Evolutionary conservation across 2,329 filamentous ascomycete genomes (phyloP), one percentile per base, ranked within the genome.

Genomic region (Cadophora malorum): DNA sequence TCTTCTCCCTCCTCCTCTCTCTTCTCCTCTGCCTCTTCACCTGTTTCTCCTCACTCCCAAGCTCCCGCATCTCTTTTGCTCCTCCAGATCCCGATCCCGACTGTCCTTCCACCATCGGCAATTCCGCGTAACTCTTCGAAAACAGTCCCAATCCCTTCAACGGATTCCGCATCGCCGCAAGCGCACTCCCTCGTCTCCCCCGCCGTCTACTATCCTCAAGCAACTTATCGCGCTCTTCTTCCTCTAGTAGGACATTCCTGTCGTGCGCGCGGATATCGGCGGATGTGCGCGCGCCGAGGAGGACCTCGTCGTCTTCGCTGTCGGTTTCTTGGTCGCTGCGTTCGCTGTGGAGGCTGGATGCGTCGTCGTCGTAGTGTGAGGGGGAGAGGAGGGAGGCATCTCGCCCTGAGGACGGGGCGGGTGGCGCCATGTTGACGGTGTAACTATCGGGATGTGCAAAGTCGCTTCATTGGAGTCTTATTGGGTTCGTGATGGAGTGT

Each of bases 281-380:
- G 75, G 89, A 92, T 71, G 88, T 91, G 59, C 90, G 86, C 41
- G 88, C 88, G 9, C 85, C 86, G 67, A 85, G 82, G 70, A 91
- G 81, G 64, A 92, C 83, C 74, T 91, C 83, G 77, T 93, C 90
- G 78, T 93, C 91, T 72, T 93, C 90, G 79, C 88, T 91, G 76
- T 93, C 91, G 67, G 88, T 90, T 76, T 93, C 90, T 77, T 92
- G 90, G 75, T 91, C 90, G 80, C 86, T 89, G 70, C 86, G 86
- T 45, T 76, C 76, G 74, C 85, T 88, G 74, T 89, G 86, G 52
- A 92, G 80, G 7, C 90, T 91, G 14, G 86, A 81, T 64, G 88
- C 89, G 78, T 93, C 91, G 53, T 77, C 76, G 60, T 78, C 76
- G 68, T 75, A 75, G 59, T 73, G 63, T 1, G 67, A 58, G 9